phyloP scores from a whole-genome alignment of 2,329 filamentous ascomycete genomes.

The Rutstroemia sp. region DNA sequence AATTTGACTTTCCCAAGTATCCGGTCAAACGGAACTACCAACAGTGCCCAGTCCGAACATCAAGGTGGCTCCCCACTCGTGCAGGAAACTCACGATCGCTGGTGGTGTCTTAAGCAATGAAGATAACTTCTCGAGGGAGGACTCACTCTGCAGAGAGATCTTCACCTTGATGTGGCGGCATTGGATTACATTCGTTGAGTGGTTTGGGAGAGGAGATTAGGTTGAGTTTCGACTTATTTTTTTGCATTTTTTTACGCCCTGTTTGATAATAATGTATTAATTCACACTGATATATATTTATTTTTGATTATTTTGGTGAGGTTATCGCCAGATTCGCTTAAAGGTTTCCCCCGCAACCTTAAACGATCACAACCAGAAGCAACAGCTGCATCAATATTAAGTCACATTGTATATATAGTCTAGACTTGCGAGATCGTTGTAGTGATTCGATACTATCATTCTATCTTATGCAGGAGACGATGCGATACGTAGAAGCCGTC shows the following conservation, averaged over 20 bases:
- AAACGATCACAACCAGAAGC: too few species aligned
- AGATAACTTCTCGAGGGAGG: constrained; percentile 63
- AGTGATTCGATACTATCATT: too few species aligned
- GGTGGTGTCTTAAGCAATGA: constrained; percentile 58
- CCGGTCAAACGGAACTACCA: constrained; percentile 24
- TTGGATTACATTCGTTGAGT: constrained; percentile 59
- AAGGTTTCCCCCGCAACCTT: background rate
- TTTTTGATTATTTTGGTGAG: background rate
- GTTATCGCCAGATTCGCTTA: background rate
- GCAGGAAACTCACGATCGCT: constrained; percentile 60
- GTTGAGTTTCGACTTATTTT: constrained; percentile 25
- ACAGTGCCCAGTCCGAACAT: constrained; percentile 62
- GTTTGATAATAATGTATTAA: background rate
- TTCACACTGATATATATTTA: background rate
- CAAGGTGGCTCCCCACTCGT: constrained; percentile 59
- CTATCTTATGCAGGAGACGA: too few species aligned
- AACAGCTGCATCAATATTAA: too few species aligned
- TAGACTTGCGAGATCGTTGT: too few species aligned
- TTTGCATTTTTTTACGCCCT: background rate
- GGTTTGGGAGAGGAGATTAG: constrained; percentile 40
- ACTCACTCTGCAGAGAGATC: constrained; percentile 64
- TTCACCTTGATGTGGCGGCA: constrained; percentile 62
- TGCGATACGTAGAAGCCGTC: too few species aligned
- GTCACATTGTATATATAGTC: too few species aligned
- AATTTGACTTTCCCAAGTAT: background rate